Evolutionary conservation across 257 asterid genomes (phyloP), one percentile per base, ranked within the genome.

Genomic region (Asclepias syriaca): DNA sequence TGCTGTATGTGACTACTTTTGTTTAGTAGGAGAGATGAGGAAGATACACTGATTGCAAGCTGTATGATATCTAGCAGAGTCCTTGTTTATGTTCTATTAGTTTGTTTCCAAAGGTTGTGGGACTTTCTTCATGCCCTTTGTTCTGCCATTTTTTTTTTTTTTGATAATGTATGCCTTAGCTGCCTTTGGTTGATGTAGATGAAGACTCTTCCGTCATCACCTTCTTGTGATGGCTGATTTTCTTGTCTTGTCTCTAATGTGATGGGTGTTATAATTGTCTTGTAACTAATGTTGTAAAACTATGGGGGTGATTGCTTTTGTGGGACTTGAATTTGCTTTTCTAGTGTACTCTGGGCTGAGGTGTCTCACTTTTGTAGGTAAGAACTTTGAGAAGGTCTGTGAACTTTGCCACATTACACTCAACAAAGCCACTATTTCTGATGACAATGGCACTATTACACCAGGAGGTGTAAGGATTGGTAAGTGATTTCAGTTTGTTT

Each of bases 381-480:
- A 89, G 84, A 81, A 74, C 48, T 86, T 86, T 60, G 96, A 91
- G 86, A 91, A 84, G 90, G 90, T 91, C 46, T 94, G 98, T 50
- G 97, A 91, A 77, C 71, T 86, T 50, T 90, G 97, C 73, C 90
- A 81, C 84, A 86, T 89, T 48, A 87, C 97, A 71, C 85, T 91
- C 74, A 91, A 89, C 72, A 91, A 91, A 82, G 89, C 84, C 70
- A 86, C 93, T 27, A 74, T 83, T 68, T 89, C 88, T 63, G 96
- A 91, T 68, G 96, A 91, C 74, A 87, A 84, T 70, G 95, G 95
- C 65, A 88, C 84, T 69, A 81, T 91, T 66, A 87, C 89, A 3
- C 89, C 89, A 13, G 95, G 96, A 69, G 98, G 98, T 32, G 98
- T 92, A 37, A 83, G 98, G 71, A 84, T 95, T 22, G 98, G 99